Base-by-base conservation (phyloP, 2,329 filamentous ascomycete genomes). In the Seiridium unicorne region DNA sequence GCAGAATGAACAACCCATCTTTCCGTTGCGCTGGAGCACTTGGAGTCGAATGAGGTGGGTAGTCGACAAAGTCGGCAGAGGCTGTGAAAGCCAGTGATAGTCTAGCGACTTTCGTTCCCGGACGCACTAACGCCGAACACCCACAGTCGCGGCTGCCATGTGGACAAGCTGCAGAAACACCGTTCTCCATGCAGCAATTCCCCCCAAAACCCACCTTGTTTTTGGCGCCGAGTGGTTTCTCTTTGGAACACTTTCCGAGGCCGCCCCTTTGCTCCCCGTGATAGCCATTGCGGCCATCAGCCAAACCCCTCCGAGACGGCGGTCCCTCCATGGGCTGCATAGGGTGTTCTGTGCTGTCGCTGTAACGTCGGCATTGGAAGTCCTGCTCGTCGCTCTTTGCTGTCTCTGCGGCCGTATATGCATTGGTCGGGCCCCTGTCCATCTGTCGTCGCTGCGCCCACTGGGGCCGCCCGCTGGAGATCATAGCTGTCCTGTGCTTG, bases 401-500 rank as follows among this genome's bases (percentile, higher is more conserved):
- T 18, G 32, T 3, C 48, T 18, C 11, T 36, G 31, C 47, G 8
- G 11, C 49, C 34, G 32, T 18, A 7, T 32, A 49, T 35, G 49
- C 5, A 10, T 18, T 38, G 32, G n/a, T 38, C 49, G 49, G 31
- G 34, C 49, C 34, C 38, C 34, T 53, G 31, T 51, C 26, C n/a
- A 11, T 49, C 47, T 49, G 47, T 49, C 47, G 47, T 32, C 35
- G 47, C 47, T 32, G 26, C 26, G 32, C 18, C 26, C 26, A 31
- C 31, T 49, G 11, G 47, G 26, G 36, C 31, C 51, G 18, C 31
- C 51, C 51, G 36, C 36, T 55, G 51, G 36, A 34, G 40, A 42
- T 62, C 60, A 62, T 67, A 49, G 51, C 59, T 58, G 55, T 57
- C 51, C 58, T 55, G 59, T 60, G 62, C 63, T 64, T 58, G 65